Conservation (phyloP, 2,329 filamentous ascomycete species). For the Aspergillus niger region DNA sequence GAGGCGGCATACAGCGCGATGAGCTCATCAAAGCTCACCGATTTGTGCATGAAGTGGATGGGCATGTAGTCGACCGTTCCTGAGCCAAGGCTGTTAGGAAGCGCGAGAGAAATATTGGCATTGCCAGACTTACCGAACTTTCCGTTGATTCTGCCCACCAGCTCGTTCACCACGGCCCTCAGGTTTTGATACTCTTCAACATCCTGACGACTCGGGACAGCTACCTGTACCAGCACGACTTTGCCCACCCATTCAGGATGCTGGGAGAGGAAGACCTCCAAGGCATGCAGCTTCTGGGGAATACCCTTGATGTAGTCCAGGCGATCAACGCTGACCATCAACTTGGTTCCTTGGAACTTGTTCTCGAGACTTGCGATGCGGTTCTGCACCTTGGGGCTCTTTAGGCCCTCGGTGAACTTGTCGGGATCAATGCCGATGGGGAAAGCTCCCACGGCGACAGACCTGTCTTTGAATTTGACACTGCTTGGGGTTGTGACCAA, state of each 20-base stretch:
- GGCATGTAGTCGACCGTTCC: conserved; percentile 97
- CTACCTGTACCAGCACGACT: conserved; percentile 93
- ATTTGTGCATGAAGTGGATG: conserved; percentile 98
- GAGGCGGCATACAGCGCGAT: conserved; percentile 91
- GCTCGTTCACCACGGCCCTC: conserved; percentile 90
- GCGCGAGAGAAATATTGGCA: conserved; percentile 8
- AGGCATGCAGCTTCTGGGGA: conserved; percentile 92
- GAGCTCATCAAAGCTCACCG: conserved; percentile 89
- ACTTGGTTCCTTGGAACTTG: conserved; percentile 93
- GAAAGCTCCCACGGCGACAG: conserved; percentile 90
- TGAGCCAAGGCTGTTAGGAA: conserved; percentile 26
- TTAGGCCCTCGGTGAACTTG: conserved; percentile 86
- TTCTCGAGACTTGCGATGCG: conserved; percentile 80
- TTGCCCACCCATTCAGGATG: conserved; percentile 98
- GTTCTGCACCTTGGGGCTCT: conserved; percentile 82
- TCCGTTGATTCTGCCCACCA: conserved; percentile 95
- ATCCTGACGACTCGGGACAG: conserved; percentile 90
- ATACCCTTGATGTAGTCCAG: conserved; percentile 99
- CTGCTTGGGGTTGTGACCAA: conserved; percentile 81
- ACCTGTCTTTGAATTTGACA: conserved; percentile 84
- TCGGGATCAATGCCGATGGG: conserved; percentile 98
- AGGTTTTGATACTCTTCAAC: conserved; percentile 98
- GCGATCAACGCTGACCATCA: conserved; percentile 95
- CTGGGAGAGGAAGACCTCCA: conserved; percentile 94
- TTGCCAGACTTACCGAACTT: conserved; percentile 46